phyloP scores from a whole-genome alignment of 768 basidiomycete species.

The Terana coerulea region DNA sequence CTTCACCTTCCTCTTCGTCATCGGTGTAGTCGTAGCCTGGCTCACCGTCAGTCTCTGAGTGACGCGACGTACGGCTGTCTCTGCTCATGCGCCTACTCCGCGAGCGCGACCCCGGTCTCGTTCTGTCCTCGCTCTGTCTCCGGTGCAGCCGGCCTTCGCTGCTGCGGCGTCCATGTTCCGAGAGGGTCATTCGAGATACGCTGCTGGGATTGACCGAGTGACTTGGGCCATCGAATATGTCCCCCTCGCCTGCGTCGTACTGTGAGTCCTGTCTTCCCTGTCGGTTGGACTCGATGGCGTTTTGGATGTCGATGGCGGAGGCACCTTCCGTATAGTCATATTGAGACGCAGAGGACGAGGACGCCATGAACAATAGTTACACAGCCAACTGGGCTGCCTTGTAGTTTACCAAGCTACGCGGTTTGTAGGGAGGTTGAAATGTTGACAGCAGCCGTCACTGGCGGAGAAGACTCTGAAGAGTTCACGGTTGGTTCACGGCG shows the following conservation, averaged over 20 bases:
- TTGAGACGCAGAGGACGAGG: slow-evolving; percentile 7
- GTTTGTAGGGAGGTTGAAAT: no score
- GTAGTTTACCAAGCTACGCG: no score
- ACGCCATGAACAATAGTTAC: no score
- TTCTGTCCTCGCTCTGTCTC: slow-evolving; percentile 34
- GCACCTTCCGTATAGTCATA: slow-evolving; percentile 88
- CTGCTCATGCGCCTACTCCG: slow-evolving; percentile 17
- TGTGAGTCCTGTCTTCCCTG: slow-evolving; percentile 67
- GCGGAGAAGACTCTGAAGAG: no score
- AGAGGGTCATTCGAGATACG: slow-evolving; percentile 72
- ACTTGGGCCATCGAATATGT: slow-evolving; percentile 74
- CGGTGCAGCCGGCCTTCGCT: slow-evolving; percentile 57
- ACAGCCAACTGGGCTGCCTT: no score
- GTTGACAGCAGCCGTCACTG: no score
- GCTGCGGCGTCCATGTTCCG: slow-evolving; percentile 48
- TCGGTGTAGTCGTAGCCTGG: slow-evolving; percentile 27
- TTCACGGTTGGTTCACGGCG: no score
- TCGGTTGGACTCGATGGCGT: slow-evolving; percentile 49
- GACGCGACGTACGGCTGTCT: slow-evolving; percentile 17
- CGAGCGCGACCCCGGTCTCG: slow-evolving; percentile 6
- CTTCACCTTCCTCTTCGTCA: slow-evolving; percentile 31
- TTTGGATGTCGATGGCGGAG: slow-evolving; percentile 66
- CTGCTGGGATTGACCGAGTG: slow-evolving; percentile 71
- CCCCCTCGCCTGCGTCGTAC: slow-evolving; percentile 50
- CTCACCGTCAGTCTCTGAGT: slow-evolving; percentile 8